Evolutionary conservation across 495 filamentous ascomycete genomes (phyloP).

Genomic region (Trichoderma parareesei): DNA sequence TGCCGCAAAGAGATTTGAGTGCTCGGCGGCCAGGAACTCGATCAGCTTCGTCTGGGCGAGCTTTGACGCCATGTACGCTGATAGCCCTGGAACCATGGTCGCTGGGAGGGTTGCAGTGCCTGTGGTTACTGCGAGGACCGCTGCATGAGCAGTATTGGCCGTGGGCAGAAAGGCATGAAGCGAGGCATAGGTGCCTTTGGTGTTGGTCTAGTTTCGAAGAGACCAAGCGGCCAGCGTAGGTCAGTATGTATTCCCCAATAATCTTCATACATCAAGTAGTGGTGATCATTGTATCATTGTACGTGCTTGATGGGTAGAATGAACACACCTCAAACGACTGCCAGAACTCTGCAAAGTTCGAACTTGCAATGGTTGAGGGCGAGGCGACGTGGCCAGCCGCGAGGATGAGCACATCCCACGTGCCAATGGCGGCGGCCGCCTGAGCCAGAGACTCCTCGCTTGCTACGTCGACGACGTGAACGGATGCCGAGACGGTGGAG

Average conservation of each 20-base stretch:
- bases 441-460: neutral
- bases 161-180: conserved; percentile 4
- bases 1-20: conserved; percentile 30
- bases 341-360: neutral
- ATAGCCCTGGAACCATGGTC: conserved; percentile 20
- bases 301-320: neutral
- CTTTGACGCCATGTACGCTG: conserved; percentile 30
- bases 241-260: neutral
- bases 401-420: neutral
- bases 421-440: neutral
- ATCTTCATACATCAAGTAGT: neutral
- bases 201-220: neutral
- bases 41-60: conserved; percentile 27
- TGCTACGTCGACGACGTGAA: neutral
- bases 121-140: neutral
- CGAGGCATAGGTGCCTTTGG: conserved; percentile 3
- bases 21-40: conserved; percentile 27
- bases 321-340: neutral
- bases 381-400: neutral
- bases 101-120: conserved; percentile 2
- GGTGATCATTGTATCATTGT: too few species aligned
- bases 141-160: neutral
- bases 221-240: neutral
- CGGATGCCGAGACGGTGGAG: neutral
- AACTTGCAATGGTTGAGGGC: neutral